Percentiles rank a stretch among this genome's conserved stretches.
phyloP scores from a whole-genome alignment of 2,329 filamentous ascomycete genomes.

The Alternaria incomplexa region DNA sequence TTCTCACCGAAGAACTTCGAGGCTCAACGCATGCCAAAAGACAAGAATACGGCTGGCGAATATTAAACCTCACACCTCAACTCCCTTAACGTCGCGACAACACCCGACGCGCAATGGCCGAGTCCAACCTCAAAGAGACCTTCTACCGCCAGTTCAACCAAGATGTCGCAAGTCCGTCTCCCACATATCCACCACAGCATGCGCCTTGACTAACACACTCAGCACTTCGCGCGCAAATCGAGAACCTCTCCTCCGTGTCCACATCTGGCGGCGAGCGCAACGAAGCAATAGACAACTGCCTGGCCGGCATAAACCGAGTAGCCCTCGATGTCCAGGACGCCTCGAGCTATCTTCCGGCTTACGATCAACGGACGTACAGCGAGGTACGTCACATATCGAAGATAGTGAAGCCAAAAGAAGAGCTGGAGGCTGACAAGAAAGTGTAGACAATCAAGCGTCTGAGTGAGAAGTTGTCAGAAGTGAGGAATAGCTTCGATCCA shows the following conservation, averaged over 20 bases:
- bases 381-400: slow-evolving; percentile 78
- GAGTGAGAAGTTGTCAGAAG: slow-evolving; percentile 77
- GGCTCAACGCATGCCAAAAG: not conserved
- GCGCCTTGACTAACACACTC: slow-evolving; percentile 14
- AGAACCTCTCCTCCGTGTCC: slow-evolving; percentile 67
- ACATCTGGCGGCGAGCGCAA: slow-evolving; percentile 74
- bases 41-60: too few species aligned
- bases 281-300: slow-evolving; percentile 79
- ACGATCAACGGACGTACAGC: slow-evolving; percentile 86
- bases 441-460: slow-evolving; percentile 77
- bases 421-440: slow-evolving; percentile 52
- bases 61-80: too few species aligned
- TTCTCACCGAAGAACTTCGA: not conserved
- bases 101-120: slow-evolving; percentile 5
- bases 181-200: not conserved
- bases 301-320: slow-evolving; percentile 78
- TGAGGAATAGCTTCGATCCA: slow-evolving; percentile 68
- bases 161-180: slow-evolving; percentile 68
- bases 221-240: slow-evolving; percentile 81
- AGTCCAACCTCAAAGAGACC: slow-evolving; percentile 67
- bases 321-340: slow-evolving; percentile 87
- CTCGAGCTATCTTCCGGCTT: slow-evolving; percentile 79
- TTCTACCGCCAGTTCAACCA: slow-evolving; percentile 87
- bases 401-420: slow-evolving; percentile 77
- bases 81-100: too few species aligned